Evolutionary conservation across 805 yeast genomes (phyloP).

Genomic region (Metschnikowia orientalis): DNA sequence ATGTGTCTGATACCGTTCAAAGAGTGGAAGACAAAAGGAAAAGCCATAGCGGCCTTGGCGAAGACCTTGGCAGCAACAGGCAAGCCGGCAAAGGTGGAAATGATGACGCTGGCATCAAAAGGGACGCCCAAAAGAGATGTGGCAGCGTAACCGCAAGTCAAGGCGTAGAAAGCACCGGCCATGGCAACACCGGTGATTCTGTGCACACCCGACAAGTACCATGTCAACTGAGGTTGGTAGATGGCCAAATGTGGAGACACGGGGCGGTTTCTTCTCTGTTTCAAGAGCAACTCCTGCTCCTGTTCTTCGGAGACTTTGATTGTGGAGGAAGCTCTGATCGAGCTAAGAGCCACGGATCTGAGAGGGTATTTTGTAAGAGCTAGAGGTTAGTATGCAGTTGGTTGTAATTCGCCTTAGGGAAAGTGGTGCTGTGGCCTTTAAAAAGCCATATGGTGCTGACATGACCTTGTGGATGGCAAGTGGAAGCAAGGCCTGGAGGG

Average conservation of each 20-base stretch:
- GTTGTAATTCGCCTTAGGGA: no score
- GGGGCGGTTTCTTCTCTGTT: conserved; percentile 87
- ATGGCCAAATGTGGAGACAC: conserved; percentile 85
- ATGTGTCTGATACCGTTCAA: conserved; percentile 90
- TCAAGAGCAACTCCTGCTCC: conserved; percentile 65
- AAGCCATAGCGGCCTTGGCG: conserved; percentile 66
- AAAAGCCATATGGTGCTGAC: no score
- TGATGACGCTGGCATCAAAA: conserved; percentile 50
- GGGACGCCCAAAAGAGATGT: conserved; percentile 56
- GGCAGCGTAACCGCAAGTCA: conserved; percentile 72
- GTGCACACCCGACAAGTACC: conserved; percentile 76
- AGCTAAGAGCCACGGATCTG: conserved; percentile 10
- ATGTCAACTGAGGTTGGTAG: conserved; percentile 87
- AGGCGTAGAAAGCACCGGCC: conserved; percentile 73
- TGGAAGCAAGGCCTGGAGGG: no score
- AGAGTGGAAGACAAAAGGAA: conserved; percentile 84
- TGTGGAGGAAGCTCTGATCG: conserved; percentile 21
- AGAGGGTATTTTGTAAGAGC: conserved; percentile 12
- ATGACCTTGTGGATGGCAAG: no score
- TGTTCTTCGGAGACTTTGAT: conserved; percentile 51
- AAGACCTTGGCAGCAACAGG: conserved; percentile 60
- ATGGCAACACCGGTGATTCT: conserved; percentile 84
- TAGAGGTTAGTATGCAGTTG: conserved; percentile 8
- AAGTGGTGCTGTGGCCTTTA: no score
- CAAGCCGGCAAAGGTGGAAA: conserved; percentile 53